These are phyloP conservation scores for Trichoderma hamatum DNA, from an alignment of 2,329 filamentous ascomycete species.

Conservation along the genomic window DNA sequence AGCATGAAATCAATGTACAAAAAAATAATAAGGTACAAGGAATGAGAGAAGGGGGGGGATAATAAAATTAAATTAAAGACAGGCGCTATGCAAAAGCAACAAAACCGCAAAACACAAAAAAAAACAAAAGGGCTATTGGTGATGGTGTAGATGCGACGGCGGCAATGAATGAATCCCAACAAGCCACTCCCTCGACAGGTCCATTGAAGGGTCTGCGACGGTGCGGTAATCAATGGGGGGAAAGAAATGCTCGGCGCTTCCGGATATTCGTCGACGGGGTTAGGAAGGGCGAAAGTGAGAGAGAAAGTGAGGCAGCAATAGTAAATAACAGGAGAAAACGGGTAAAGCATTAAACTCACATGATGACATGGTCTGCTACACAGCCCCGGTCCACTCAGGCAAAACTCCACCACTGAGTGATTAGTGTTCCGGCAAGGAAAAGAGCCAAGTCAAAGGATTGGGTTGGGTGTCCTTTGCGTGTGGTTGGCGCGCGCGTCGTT, in stretches of 20 bases:
- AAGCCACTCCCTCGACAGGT: slow-evolving; percentile 1
- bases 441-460: not conserved
- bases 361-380: slow-evolving; percentile 15
- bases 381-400: slow-evolving; percentile 16
- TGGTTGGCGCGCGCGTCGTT: slow-evolving; percentile 13
- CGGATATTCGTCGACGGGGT: slow-evolving; percentile 4
- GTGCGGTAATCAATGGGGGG: not conserved
- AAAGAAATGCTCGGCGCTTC: slow-evolving; percentile 2
- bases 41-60: not conserved
- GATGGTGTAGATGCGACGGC: not conserved
- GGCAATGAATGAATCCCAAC: slow-evolving; percentile 12
- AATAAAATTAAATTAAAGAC: not conserved
- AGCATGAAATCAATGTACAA: slow-evolving; percentile 13
- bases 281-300: not conserved
- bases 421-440: slow-evolving; percentile 12
- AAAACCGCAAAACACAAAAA: not conserved
- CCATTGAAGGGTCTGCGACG: slow-evolving; percentile 14
- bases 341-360: slow-evolving; percentile 22
- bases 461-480: not conserved
- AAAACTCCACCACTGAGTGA: slow-evolving; percentile 15
- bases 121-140: slow-evolving; percentile 7
- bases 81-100: not conserved
- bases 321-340: slow-evolving; percentile 10
- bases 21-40: not conserved
- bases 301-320: not conserved